phyloP scores from a whole-genome alignment of 1,284 basidiomycete genomes.

The Melampsora larici-populina region DNA sequence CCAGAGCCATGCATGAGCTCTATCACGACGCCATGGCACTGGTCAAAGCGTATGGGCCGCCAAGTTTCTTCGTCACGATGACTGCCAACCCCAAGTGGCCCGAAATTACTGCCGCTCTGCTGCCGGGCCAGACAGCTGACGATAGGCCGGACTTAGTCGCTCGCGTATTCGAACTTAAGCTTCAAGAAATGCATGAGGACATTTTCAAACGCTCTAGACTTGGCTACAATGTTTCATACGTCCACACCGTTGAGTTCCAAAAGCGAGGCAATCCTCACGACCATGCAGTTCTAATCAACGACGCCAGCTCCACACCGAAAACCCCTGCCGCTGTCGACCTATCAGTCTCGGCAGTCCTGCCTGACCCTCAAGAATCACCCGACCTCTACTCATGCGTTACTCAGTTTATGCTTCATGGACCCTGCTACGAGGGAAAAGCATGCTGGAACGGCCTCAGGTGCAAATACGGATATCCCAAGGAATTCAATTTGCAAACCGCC shows the following conservation, averaged over 20 bases:
- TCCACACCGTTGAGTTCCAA: too few species aligned
- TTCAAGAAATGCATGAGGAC: background rate
- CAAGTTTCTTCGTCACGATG: constrained; percentile 56
- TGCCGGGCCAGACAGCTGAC: background rate
- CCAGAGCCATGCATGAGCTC: too few species aligned
- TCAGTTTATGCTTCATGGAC: background rate
- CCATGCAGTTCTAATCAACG: too few species aligned
- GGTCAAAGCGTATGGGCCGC: constrained; percentile 50
- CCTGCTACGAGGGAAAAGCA: background rate
- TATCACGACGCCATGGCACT: constrained; percentile 55
- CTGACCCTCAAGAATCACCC: too few species aligned
- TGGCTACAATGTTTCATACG: too few species aligned
- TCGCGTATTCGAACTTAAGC: background rate
- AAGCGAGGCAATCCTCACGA: too few species aligned
- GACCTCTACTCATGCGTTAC: too few species aligned
- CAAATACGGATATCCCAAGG: constrained; percentile 1
- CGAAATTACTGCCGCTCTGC: background rate
- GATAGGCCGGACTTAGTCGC: background rate
- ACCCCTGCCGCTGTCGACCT: too few species aligned
- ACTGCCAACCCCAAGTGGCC: constrained; percentile 55
- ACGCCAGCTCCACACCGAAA: too few species aligned
- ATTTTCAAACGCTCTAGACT: too few species aligned
- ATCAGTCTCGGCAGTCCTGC: too few species aligned
- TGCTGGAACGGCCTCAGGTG: background rate
- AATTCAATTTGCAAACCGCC: background rate